These are phyloP conservation scores for Castanopsis chinensis DNA, from an alignment of 306 rosid species.

Conservation along the genomic window DNA sequence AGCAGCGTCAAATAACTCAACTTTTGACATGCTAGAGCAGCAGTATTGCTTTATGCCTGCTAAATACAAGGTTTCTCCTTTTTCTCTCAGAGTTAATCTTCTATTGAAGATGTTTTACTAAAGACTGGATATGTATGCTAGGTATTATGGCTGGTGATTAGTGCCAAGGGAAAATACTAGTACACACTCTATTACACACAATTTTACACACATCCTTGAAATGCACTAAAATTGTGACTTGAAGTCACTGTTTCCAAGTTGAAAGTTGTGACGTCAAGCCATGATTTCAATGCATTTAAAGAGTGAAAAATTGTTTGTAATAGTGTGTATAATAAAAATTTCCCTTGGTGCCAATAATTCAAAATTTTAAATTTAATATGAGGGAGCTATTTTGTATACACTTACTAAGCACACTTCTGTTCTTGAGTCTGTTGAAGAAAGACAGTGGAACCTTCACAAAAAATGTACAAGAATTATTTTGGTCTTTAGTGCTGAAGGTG, in stretches of 20 bases:
- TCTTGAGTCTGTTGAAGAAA: not conserved
- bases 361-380: not conserved
- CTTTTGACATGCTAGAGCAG: constrained; percentile 84
- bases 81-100: not conserved
- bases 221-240: too few species aligned
- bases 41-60: constrained; percentile 71
- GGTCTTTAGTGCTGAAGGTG: not conserved
- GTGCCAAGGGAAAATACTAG: not conserved
- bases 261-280: too few species aligned
- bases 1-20: constrained; percentile 78
- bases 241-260: too few species aligned
- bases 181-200: too few species aligned
- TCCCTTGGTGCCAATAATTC: not conserved
- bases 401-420: not conserved
- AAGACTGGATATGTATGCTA: constrained; percentile 2
- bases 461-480: not conserved
- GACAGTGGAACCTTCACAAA: not conserved
- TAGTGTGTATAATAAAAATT: too few species aligned
- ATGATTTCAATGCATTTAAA: too few species aligned
- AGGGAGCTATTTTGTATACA: not conserved
- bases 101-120: too few species aligned
- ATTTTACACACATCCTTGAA: too few species aligned
- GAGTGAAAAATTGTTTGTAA: too few species aligned
- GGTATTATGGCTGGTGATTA: not conserved
- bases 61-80: constrained; percentile 58